Evolutionary conservation across 177 flowering plant genomes (phyloP), one percentile per base, ranked within the genome.

Genomic region (Vitis hybrid): DNA sequence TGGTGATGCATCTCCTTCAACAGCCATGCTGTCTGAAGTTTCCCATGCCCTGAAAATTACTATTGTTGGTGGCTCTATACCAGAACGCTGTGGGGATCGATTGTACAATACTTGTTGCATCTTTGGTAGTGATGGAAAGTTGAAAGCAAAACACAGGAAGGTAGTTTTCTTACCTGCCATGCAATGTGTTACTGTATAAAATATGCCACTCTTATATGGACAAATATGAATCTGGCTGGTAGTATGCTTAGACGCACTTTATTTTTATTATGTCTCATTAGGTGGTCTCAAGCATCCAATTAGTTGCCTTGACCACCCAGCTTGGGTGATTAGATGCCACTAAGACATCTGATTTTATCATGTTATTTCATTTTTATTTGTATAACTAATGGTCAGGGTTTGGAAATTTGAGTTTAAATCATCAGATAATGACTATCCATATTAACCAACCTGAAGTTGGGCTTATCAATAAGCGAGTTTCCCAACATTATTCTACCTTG

Each of bases 101-200:
- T 35, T 95, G 83, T 95, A 93, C 65, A 95, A 95, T 77, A 86
- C 99, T 8, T 95, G 96, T 59, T 95, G 99, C 66, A 88, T 95
- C 5, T 93, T 89, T 82, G 97, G 87, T 55, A 70, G 89, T 55
- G 92, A 95, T 79, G 98, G 99, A 73, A 76, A 84, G 81, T 79
- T 95, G 80, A 88, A 70, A 80, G 98, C 93, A 52, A 95, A 93
- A 77, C 98, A 95, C 73, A 81, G 98, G 65, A 95, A 95, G 97
- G 99, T 95, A 70, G 13, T 51, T 13, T 50, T 56, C 40, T 35
- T 35, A 35, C 40, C 40, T 6, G 6, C 40, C 52, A 19, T 61
- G 32, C 57, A 2, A 48, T 62, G n/a, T n/a, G 46, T 64, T 27
- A 52, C 15, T 11, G 11, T 61, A 61, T 32, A 32, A 24, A 15